Evolutionary conservation across 441 rosid genomes (phyloP).

Genomic region (Kokia cookei): DNA sequence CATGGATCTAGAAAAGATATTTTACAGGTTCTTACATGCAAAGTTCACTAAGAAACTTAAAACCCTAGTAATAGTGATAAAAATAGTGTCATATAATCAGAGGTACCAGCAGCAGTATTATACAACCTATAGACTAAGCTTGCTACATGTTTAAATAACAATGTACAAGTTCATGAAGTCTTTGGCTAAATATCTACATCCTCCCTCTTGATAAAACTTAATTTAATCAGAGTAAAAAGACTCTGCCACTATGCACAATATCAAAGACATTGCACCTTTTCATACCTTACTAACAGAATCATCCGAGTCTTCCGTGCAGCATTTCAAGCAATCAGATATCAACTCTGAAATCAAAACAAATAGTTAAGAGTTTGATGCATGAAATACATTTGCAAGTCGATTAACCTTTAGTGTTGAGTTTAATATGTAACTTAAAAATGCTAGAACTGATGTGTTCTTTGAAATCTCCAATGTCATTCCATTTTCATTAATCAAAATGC

Average conservation of each 20-base stretch:
- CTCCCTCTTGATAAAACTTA: neutral
- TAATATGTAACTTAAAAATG: neutral
- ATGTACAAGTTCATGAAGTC: neutral
- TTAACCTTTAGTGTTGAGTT: neutral
- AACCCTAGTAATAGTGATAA: neutral
- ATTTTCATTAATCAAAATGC: neutral
- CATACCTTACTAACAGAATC: slow-evolving; percentile 80
- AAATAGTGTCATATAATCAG: neutral
- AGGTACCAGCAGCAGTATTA: neutral
- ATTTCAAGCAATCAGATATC: slow-evolving; percentile 87
- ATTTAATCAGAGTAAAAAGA: neutral
- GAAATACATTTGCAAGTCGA: neutral
- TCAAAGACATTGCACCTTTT: neutral
- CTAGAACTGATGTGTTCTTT: neutral
- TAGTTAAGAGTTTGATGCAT: neutral
- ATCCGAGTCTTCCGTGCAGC: slow-evolving; percentile 92
- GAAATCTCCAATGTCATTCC: too few relatives aligned
- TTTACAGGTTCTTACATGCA: neutral
- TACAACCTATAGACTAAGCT: neutral
- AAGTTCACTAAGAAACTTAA: neutral
- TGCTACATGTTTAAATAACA: neutral
- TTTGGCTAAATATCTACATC: neutral
- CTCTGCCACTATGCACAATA: too few relatives aligned
- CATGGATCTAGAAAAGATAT: neutral
- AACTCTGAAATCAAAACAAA: slow-evolving; percentile 53